phyloP scores from a whole-genome alignment of 2,329 filamentous ascomycete genomes.

The Colletotrichum incanum region DNA sequence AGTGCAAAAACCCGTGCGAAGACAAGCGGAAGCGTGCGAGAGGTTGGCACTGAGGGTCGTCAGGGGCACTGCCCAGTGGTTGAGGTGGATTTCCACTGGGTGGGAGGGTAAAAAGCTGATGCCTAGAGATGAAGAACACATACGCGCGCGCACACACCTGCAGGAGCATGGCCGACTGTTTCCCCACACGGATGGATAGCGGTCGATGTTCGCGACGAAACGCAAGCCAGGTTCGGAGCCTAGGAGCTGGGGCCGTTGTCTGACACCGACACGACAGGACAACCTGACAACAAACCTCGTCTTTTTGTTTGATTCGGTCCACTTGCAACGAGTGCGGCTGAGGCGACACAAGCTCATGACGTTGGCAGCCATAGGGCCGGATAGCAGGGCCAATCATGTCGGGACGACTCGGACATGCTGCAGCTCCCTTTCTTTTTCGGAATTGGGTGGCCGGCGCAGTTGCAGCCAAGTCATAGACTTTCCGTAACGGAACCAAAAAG shows the following conservation, averaged over 20 bases:
- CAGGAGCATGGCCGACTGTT: slow-evolving; percentile 8
- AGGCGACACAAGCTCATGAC: slow-evolving; percentile 34
- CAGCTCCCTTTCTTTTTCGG: slow-evolving; percentile 34
- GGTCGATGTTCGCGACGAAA: slow-evolving; percentile 20
- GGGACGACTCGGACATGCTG: slow-evolving; percentile 24
- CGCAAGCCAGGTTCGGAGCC: slow-evolving; percentile 23
- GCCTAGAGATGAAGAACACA: slow-evolving; percentile 11
- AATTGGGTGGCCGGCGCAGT: slow-evolving; percentile 32
- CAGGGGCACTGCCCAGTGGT: slow-evolving; percentile 20
- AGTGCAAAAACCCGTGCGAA: slow-evolving; percentile 65
- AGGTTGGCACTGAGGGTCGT: slow-evolving; percentile 37
- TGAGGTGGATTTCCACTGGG: slow-evolving; percentile 21
- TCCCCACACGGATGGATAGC: slow-evolving; percentile 29
- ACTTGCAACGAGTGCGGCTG: slow-evolving; percentile 40
- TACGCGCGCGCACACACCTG: not conserved
- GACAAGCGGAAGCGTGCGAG: slow-evolving; percentile 53
- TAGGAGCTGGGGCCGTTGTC: slow-evolving; percentile 28
- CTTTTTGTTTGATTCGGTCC: slow-evolving; percentile 20
- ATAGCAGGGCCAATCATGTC: slow-evolving; percentile 31
- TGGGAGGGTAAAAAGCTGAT: slow-evolving; percentile 13
- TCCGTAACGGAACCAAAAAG: slow-evolving; percentile 9
- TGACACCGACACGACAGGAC: slow-evolving; percentile 27
- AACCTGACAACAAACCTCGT: not conserved
- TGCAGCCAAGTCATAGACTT: slow-evolving; percentile 6
- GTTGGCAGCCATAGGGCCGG: slow-evolving; percentile 23